These are phyloP conservation scores for Hanseniaspora sp. DNA, from an alignment of 1,139 yeast genomes.

Conservation along the genomic window DNA sequence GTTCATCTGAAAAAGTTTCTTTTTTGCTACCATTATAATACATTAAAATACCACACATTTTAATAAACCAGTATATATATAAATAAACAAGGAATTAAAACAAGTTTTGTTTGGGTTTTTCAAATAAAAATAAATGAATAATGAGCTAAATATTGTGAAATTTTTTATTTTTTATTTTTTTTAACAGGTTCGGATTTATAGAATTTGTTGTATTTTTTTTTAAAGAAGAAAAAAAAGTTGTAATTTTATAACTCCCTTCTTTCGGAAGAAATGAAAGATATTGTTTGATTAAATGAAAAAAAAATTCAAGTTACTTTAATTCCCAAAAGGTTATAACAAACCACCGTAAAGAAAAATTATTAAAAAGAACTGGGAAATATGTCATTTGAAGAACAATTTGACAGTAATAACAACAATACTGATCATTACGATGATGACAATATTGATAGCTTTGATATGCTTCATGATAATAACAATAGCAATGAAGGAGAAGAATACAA, in stretches of 20 bases:
- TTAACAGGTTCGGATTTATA: too few relatives aligned
- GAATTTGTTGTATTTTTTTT: too few relatives aligned
- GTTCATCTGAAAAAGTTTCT: not conserved
- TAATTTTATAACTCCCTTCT: too few relatives aligned
- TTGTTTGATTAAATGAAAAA: not conserved
- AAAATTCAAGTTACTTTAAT: too few relatives aligned
- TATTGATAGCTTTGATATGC: slow-evolving; percentile 7
- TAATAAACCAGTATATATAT: not conserved
- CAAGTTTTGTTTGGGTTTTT: not conserved
- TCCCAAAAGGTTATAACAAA: too few relatives aligned
- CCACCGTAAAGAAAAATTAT: too few relatives aligned
- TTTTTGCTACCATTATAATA: not conserved
- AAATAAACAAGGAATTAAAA: too few relatives aligned
- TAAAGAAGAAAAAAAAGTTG: too few relatives aligned
- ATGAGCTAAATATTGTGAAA: too few relatives aligned
- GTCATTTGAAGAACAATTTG: slow-evolving; percentile 13
- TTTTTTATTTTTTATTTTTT: too few relatives aligned
- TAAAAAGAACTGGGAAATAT: not conserved
- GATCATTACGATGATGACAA: not conserved
- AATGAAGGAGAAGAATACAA: not conserved
- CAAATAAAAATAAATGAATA: not conserved
- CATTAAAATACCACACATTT: slow-evolving; percentile 16
- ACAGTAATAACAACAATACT: not conserved
- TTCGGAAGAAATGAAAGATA: too few relatives aligned
- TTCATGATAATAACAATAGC: not conserved